Percentiles rank a stretch among this genome's conserved stretches.
Conservation (phyloP, 352 stramenopile genomes). For the Blastocystis sp. region DNA sequence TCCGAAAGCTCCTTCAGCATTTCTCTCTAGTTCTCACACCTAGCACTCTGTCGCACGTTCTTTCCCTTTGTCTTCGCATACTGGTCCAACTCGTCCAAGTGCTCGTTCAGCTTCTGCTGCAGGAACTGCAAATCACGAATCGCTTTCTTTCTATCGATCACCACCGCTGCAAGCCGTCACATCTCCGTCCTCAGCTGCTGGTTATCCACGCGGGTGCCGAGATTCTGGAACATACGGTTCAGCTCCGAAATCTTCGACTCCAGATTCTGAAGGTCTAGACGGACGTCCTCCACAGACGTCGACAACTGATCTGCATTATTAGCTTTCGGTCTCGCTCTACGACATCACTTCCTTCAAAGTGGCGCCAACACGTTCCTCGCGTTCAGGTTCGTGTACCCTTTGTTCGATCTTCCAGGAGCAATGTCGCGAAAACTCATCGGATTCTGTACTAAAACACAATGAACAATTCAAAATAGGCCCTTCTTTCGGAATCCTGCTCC, state of each 20-base stretch:
- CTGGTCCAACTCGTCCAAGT: constrained; percentile 73
- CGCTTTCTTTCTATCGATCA: constrained; percentile 33
- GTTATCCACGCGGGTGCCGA: constrained; percentile 64
- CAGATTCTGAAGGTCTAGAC: constrained; percentile 67
- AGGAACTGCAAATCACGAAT: constrained; percentile 62
- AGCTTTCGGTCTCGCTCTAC: constrained; percentile 10
- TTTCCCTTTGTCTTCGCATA: constrained; percentile 65
- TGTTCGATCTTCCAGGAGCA: constrained; percentile 16
- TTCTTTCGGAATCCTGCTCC: not conserved
- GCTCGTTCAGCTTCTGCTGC: constrained; percentile 54
- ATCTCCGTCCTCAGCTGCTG: constrained; percentile 66
- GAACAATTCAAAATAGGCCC: not conserved
- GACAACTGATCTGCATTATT: constrained; percentile 53
- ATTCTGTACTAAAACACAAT: not conserved
- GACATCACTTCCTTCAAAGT: not conserved
- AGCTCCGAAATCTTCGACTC: constrained; percentile 66
- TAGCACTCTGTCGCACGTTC: not conserved
- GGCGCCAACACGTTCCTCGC: not conserved
- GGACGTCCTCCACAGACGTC: constrained; percentile 61
- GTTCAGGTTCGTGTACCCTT: constrained; percentile 9
- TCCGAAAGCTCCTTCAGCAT: constrained; percentile 70
- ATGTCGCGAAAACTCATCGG: constrained; percentile 66
- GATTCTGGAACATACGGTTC: constrained; percentile 70
- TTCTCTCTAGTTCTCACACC: constrained; percentile 44
- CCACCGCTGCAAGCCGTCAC: not conserved